Evolutionary conservation across 164 flowering plant genomes (phyloP).

Genomic region (Protea cynaroides): DNA sequence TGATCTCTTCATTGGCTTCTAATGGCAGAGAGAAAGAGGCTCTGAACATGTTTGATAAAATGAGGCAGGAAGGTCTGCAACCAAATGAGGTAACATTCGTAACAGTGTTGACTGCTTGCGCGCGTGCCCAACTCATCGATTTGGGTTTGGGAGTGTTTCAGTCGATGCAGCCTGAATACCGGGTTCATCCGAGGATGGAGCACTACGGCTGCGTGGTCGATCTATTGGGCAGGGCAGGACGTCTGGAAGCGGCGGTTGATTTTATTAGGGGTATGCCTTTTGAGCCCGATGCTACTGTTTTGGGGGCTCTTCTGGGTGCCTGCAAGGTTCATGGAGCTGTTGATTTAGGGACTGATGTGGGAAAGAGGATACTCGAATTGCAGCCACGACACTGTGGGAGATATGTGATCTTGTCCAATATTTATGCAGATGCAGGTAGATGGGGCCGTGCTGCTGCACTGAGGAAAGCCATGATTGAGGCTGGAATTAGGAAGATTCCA

Average conservation of each 20-base stretch:
- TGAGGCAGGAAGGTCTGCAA: slow-evolving; percentile 29
- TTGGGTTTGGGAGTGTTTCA: slow-evolving; percentile 42
- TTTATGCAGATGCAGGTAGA: slow-evolving; percentile 51
- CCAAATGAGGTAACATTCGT: slow-evolving; percentile 71
- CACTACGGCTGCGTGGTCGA: slow-evolving; percentile 83
- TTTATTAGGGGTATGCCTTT: slow-evolving; percentile 56
- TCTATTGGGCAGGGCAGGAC: slow-evolving; percentile 76
- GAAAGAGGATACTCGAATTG: slow-evolving; percentile 42
- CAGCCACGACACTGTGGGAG: slow-evolving; percentile 62
- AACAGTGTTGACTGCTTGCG: slow-evolving; percentile 62
- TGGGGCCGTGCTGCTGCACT: slow-evolving; percentile 52
- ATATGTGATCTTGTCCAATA: slow-evolving; percentile 52
- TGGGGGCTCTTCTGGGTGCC: slow-evolving; percentile 77
- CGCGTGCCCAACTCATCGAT: slow-evolving; percentile 50
- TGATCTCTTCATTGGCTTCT: slow-evolving; percentile 55
- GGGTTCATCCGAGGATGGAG: slow-evolving; percentile 57
- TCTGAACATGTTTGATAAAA: slow-evolving; percentile 45
- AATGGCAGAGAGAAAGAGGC: slow-evolving; percentile 56
- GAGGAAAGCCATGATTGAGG: slow-evolving; percentile 50
- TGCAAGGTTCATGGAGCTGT: slow-evolving; percentile 65
- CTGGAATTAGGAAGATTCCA: slow-evolving; percentile 46
- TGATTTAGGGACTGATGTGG: slow-evolving; percentile 45
- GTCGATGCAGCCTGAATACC: slow-evolving; percentile 38
- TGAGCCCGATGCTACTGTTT: slow-evolving; percentile 65
- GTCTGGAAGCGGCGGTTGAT: slow-evolving; percentile 44